phyloP scores from a whole-genome alignment of 352 stramenopile genomes.

The Pythium insidiosum region DNA sequence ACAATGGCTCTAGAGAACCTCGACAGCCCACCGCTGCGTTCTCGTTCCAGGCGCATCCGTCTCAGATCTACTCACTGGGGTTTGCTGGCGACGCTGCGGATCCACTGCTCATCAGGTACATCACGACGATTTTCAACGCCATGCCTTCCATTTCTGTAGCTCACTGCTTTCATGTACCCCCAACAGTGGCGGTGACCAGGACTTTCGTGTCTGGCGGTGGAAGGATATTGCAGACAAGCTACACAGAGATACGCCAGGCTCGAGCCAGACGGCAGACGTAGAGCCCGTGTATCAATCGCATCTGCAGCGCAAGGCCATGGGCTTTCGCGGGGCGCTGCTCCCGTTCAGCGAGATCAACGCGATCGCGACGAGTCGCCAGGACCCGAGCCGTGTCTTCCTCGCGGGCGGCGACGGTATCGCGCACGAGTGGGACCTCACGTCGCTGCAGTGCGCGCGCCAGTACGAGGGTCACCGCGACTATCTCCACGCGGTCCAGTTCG shows the following conservation, averaged over 20 bases:
- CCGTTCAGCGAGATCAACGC: conserved; percentile 65
- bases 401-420: conserved; percentile 51
- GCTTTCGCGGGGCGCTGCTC: conserved; percentile 46
- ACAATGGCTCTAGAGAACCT: too few species aligned
- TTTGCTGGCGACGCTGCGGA: conserved; percentile 50
- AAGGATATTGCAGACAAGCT: conserved; percentile 44
- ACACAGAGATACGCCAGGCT: conserved; percentile 12
- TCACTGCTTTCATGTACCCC: too few species aligned
- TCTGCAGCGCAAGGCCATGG: conserved; percentile 43
- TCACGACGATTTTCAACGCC: too few species aligned
- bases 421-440: conserved; percentile 50
- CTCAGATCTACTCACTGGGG: conserved; percentile 64
- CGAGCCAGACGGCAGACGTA: too few species aligned
- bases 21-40: conserved; percentile 37
- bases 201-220: conserved; percentile 75
- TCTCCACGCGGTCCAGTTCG: conserved; percentile 50
- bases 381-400: conserved; percentile 32
- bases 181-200: conserved; percentile 69
- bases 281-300: conserved; percentile 37
- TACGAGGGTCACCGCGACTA: conserved; percentile 56
- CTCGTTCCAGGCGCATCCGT: conserved; percentile 58
- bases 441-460: conserved; percentile 41
- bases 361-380: conserved; percentile 23
- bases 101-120: conserved; percentile 54
- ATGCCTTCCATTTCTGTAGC: too few species aligned